Evolutionary conservation across 345 rosid species (phyloP), one percentile per base, ranked within the genome.

Genomic region (Eutrema yunnanense): DNA sequence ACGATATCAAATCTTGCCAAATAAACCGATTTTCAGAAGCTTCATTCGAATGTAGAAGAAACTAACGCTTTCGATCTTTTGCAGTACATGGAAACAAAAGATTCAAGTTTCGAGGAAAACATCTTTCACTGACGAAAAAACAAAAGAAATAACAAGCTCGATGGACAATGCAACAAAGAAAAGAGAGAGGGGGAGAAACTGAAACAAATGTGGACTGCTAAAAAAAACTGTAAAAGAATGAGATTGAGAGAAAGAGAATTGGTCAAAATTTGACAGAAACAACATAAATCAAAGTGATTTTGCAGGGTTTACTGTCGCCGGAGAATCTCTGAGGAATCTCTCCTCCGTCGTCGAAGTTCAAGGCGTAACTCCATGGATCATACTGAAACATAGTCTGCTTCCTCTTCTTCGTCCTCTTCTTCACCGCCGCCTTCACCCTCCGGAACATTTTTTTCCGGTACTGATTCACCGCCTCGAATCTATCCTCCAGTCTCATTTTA

Each of bases 341-440:
- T 46, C 38, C 77, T 16, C 93, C 93, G 63, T 92, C 94, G 59
- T 92, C 97, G 63, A 92, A 89, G 73, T 92, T 87, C 40, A 87
- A 81, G 12, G 89, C 88, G 70, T 92, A 92, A 66, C 98, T 92
- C 53, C 84, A 88, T 34, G 98, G 98, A 84, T 93, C 98, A 82
- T 90, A 93, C 81, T 86, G 97, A 76, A 90, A 93, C 79, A 78
- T 77, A 30, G 79, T 79, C 64, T 72, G 82, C 6, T 57, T 69
- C 62, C 59, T 77, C 37, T 74, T 71, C 61, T 48, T 75, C 53
- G 6, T 66, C 65, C 10, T 61, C 57, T 72, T 65, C 72, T 56
- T 49, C 61, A 70, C 47, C 4, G 71, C 75, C 29, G 58, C 61
- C 40, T 75, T 75, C 50, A 69, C 30, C 54, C 16, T 75, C 51